A percentile compares a stretch with the other conserved stretches of the same genome.
Conservation (phyloP, 2,329 filamentous ascomycete species). For the Didymosphaeria variabile region DNA sequence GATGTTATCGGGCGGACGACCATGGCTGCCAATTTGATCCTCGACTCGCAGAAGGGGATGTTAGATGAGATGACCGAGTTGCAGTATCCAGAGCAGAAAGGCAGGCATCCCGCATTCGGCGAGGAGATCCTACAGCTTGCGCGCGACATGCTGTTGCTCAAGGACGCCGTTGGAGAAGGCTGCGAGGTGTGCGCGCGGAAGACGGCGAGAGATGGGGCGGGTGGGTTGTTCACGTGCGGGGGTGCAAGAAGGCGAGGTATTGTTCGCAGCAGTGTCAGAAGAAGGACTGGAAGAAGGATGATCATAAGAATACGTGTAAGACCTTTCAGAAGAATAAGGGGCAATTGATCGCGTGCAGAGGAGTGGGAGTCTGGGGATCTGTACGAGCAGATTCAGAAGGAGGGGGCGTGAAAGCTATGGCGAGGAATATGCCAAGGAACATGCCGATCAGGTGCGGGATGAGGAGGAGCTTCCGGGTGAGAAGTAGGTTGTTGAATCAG, state of each 20-base stretch:
- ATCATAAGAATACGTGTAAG: not conserved
- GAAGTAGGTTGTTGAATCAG: not conserved
- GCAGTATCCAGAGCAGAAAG: constrained; percentile 28
- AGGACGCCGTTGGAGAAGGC: not conserved
- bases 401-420: not conserved
- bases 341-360: not conserved
- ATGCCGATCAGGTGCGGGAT: not conserved
- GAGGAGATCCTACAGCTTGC: constrained; percentile 22
- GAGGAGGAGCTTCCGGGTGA: not conserved
- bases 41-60: constrained; percentile 30
- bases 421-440: not conserved
- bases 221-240: not conserved
- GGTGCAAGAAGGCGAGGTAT: not conserved
- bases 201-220: not conserved
- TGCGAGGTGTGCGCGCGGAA: not conserved
- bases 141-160: not conserved
- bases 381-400: not conserved
- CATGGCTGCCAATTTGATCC: not conserved
- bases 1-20: not conserved
- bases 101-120: constrained; percentile 24
- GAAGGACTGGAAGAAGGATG: not conserved
- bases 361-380: not conserved
- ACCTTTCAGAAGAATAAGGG: not conserved
- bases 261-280: not conserved
- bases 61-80: constrained; percentile 32